These are phyloP conservation scores for Exophiala aquamarina DNA, from an alignment of 2,329 filamentous ascomycete species.

Conservation along the genomic window DNA sequence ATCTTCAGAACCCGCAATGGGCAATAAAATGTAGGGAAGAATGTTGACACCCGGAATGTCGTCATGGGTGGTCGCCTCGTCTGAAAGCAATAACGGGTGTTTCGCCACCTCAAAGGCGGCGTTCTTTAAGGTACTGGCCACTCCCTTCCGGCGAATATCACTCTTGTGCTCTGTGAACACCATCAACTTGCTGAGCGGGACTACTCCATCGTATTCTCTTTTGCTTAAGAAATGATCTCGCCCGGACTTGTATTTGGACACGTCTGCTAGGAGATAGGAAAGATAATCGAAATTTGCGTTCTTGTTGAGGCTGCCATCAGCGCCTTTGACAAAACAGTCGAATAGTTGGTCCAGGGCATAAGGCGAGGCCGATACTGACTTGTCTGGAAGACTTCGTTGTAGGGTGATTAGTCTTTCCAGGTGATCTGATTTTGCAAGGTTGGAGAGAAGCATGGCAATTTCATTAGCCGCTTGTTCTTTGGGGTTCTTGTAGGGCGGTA, in stretches of 20 bases:
- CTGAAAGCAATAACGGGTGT: constrained; percentile 69
- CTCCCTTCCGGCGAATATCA: constrained; percentile 81
- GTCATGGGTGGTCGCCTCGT: constrained; percentile 53
- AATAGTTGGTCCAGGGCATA: constrained; percentile 85
- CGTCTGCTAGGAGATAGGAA: constrained; percentile 88
- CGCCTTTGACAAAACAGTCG: constrained; percentile 93
- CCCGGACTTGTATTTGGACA: constrained; percentile 69
- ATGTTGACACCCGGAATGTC: constrained; percentile 54
- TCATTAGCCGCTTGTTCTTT: constrained; percentile 82
- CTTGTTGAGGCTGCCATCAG: constrained; percentile 78
- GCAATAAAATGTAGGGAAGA: constrained; percentile 83
- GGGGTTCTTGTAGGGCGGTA: constrained; percentile 29
- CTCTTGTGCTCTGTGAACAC: constrained; percentile 93
- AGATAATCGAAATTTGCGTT: constrained; percentile 86
- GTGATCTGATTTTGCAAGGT: constrained; percentile 77
- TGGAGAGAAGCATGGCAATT: constrained; percentile 88
- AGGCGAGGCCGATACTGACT: constrained; percentile 48
- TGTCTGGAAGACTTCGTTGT: constrained; percentile 64
- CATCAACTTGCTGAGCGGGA: constrained; percentile 88
- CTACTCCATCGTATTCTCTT: constrained; percentile 75
- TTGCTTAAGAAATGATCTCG: constrained; percentile 71
- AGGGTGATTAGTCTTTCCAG: constrained; percentile 68
- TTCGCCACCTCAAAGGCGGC: constrained; percentile 76
- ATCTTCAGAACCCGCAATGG: constrained; percentile 83
- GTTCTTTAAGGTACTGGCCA: constrained; percentile 96